These are phyloP conservation scores for Sugiyamaella qingdaonensis DNA, from an alignment of 805 yeast species.

Conservation along the genomic window DNA sequence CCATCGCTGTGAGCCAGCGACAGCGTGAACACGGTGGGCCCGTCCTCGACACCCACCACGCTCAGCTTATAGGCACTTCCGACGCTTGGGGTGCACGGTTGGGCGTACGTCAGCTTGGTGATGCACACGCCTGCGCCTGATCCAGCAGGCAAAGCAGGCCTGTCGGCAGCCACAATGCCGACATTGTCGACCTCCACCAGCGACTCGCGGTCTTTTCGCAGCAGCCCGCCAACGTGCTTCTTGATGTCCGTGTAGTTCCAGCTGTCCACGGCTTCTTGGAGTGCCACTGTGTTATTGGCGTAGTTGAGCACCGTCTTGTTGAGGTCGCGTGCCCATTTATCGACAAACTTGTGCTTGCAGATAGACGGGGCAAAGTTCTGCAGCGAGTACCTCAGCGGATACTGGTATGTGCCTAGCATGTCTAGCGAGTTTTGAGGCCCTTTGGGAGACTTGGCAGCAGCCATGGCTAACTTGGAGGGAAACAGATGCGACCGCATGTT, in stretches of 20 bases:
- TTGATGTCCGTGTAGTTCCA: slow-evolving; percentile 2
- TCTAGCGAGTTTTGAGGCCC: neutral
- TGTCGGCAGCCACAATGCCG: slow-evolving; percentile 3
- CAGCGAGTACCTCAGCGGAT: neutral
- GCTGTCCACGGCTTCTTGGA: neutral
- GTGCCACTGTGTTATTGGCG: neutral
- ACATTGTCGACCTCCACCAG: slow-evolving; percentile 11
- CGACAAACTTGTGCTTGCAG: neutral
- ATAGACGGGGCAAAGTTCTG: neutral
- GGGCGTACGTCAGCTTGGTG: slow-evolving; percentile 6
- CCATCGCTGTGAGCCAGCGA: slow-evolving; percentile 4
- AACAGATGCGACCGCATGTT: slow-evolving; percentile 3
- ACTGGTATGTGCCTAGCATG: slow-evolving; percentile 1
- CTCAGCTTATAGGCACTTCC: slow-evolving; percentile 7
- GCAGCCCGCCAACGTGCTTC: neutral
- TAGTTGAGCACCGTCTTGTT: neutral
- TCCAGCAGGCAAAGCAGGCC: neutral
- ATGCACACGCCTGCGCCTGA: slow-evolving; percentile 1
- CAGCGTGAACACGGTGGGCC: slow-evolving; percentile 7
- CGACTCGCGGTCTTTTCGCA: neutral
- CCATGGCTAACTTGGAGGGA: neutral
- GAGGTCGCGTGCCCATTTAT: slow-evolving; percentile 12
- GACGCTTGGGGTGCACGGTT: neutral
- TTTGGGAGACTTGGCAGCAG: neutral
- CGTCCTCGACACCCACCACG: slow-evolving; percentile 6